phyloP scores from a whole-genome alignment of 345 rosid genomes.

The Eucalyptus cloeziana region DNA sequence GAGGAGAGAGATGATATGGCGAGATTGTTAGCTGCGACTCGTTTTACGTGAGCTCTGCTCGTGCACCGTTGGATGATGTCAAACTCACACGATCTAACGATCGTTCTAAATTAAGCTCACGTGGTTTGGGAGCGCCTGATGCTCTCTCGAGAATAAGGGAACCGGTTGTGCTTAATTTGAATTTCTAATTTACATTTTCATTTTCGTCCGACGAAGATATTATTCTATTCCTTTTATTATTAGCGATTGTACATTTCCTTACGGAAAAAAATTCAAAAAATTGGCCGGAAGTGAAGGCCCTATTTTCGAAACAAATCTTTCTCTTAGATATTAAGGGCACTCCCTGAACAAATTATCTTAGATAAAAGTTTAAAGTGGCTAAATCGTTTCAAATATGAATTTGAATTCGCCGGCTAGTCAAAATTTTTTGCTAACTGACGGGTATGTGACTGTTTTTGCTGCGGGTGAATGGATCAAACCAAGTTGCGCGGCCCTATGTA shows the following conservation, averaged over 20 bases:
- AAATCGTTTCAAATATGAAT: fast-evolving
- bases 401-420: fast-evolving
- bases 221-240: not conserved
- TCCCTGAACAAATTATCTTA: fast-evolving
- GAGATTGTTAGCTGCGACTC: not conserved
- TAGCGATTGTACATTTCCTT: not conserved
- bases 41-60: not conserved
- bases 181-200: not conserved
- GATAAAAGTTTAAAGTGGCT: fast-evolving
- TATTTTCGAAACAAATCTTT: fast-evolving
- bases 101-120: not conserved
- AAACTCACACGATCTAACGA: not conserved
- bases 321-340: fast-evolving
- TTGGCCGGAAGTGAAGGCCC: fast-evolving
- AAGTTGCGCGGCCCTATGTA: not conserved
- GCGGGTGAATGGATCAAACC: fast-evolving
- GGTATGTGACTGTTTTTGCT: fast-evolving
- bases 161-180: not conserved
- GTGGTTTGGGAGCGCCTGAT: not conserved
- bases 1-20: not conserved
- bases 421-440: fast-evolving
- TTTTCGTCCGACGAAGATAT: not conserved
- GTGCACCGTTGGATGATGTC: not conserved
- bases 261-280: not conserved
- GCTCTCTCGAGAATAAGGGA: not conserved